A percentile compares a stretch with the other conserved stretches of the same genome.
Evolutionary conservation across 352 stramenopile genomes (phyloP).

Genomic region (Phytopythium kandeliae): DNA sequence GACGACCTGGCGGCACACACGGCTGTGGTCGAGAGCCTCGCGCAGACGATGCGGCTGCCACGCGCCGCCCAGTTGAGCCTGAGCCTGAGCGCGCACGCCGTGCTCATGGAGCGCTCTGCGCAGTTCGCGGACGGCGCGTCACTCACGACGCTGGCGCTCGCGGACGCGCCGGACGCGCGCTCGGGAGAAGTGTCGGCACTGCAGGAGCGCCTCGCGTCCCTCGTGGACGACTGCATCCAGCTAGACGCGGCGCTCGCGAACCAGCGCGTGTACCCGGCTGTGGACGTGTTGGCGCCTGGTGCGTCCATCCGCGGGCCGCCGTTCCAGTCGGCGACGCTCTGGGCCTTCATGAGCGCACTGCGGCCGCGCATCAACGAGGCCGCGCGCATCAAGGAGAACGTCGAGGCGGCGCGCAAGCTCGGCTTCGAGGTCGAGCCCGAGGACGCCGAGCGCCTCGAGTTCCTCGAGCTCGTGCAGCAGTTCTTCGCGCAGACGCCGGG

Average conservation of each 20-base stretch:
- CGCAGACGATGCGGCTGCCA: conserved; percentile 63
- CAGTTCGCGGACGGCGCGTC: conserved; percentile 46
- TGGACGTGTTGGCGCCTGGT: conserved; percentile 59
- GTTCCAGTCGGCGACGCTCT: conserved; percentile 72
- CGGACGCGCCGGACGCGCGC: conserved; percentile 48
- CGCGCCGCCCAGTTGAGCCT: conserved; percentile 47
- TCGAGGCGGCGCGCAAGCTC: conserved; percentile 48
- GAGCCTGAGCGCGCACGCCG: conserved; percentile 58
- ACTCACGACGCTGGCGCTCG: conserved; percentile 62
- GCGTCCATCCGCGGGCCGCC: conserved; percentile 60
- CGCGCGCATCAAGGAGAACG: conserved; percentile 49
- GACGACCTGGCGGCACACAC: conserved; percentile 74
- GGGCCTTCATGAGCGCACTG: conserved; percentile 54
- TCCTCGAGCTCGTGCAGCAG: conserved; percentile 60
- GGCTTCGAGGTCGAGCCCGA: conserved; percentile 76
- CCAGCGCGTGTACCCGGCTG: conserved; percentile 60
- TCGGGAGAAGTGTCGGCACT: conserved; percentile 46
- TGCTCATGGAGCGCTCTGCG: conserved; percentile 77
- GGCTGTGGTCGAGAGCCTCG: conserved; percentile 64
- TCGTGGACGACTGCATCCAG: conserved; percentile 66
- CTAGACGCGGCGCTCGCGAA: conserved; percentile 42
- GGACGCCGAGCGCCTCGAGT: conserved; percentile 62
- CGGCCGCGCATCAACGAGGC: conserved; percentile 60
- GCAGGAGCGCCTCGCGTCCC: conserved; percentile 54
- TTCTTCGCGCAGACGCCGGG: conserved; percentile 57